phyloP scores from a whole-genome alignment of 768 basidiomycete species.

The Gymnopilus dilepis region DNA sequence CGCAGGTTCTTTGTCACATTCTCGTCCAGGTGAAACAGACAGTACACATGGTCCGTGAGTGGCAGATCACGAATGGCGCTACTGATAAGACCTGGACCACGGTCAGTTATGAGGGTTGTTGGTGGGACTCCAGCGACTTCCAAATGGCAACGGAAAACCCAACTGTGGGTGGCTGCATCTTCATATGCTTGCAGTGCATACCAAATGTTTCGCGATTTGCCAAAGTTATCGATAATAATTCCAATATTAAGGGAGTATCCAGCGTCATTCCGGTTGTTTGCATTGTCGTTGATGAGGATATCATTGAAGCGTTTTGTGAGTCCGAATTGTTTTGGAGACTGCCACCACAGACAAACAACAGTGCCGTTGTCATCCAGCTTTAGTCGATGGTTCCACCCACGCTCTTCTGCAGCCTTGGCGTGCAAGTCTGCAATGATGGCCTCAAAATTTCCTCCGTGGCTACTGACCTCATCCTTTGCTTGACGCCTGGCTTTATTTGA shows the following conservation, averaged over 20 bases:
- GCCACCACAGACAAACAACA: slow-evolving; percentile 36
- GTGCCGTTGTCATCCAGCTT: slow-evolving; percentile 23
- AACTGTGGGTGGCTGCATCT: slow-evolving; percentile 15
- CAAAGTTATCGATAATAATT: slow-evolving; percentile 34
- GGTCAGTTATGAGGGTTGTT: slow-evolving; percentile 13
- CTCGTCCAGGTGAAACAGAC: slow-evolving; percentile 35
- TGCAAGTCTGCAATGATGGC: slow-evolving; percentile 30
- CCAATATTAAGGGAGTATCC: slow-evolving; percentile 37
- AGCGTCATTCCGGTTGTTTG: slow-evolving; percentile 33
- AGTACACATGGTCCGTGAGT: slow-evolving; percentile 30
- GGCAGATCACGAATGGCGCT: slow-evolving; percentile 24
- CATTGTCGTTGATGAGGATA: slow-evolving; percentile 38
- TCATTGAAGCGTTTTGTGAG: slow-evolving; percentile 31
- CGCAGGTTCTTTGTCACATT: slow-evolving; percentile 33
- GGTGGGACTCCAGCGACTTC: slow-evolving; percentile 14
- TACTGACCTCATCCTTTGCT: slow-evolving; percentile 23
- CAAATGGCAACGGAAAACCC: slow-evolving; percentile 27
- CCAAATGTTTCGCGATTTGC: slow-evolving; percentile 31
- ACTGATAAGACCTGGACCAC: slow-evolving; percentile 27
- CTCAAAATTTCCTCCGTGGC: slow-evolving; percentile 33
- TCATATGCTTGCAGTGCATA: slow-evolving; percentile 30
- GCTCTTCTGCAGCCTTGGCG: slow-evolving; percentile 15
- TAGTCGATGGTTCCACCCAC: slow-evolving; percentile 30
- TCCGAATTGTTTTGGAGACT: slow-evolving; percentile 33
- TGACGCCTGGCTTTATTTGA: slow-evolving; percentile 24